These are phyloP conservation scores for Taxillus chinensis DNA, from an alignment of 164 flowering plant genomes.

Conservation along the genomic window DNA sequence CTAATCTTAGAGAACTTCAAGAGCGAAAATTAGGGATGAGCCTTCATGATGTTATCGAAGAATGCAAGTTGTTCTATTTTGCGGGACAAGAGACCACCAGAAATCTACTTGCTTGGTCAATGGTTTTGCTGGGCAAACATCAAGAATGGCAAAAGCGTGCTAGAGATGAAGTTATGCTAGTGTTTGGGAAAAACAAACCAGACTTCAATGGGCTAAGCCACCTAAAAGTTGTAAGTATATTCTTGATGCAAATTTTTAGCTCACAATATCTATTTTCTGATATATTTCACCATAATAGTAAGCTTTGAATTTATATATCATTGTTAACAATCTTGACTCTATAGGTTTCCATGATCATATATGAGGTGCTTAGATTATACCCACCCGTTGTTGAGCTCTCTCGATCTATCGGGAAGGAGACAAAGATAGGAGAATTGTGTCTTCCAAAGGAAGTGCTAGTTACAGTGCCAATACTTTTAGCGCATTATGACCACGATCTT, in stretches of 20 bases:
- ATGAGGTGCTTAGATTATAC: constrained; percentile 23
- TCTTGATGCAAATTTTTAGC: too few relatives aligned
- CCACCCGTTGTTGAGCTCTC: constrained; percentile 7
- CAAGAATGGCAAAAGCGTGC: not conserved
- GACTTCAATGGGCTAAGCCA: not conserved
- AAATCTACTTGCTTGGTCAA: constrained; percentile 14
- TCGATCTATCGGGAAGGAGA: constrained; percentile 3
- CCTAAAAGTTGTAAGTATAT: not conserved
- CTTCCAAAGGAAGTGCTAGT: constrained; percentile 11
- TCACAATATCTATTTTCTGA: too few relatives aligned
- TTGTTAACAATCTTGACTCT: too few relatives aligned
- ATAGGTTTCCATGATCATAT: not conserved
- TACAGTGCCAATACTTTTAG: not conserved
- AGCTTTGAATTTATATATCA: too few relatives aligned
- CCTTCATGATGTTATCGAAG: constrained; percentile 13
- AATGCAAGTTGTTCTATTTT: constrained; percentile 23
- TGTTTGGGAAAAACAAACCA: not conserved
- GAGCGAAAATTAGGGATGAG: not conserved
- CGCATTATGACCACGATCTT: constrained; percentile 12
- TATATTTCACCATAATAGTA: too few relatives aligned
- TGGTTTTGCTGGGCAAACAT: not conserved
- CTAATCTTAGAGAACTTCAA: not conserved
- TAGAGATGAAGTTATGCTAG: not conserved
- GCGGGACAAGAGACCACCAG: constrained; percentile 19
- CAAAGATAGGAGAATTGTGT: constrained; percentile 4